These are phyloP conservation scores for Magnaporthiopsis poae DNA, from an alignment of 2,329 filamentous ascomycete genomes.

Conservation along the genomic window DNA sequence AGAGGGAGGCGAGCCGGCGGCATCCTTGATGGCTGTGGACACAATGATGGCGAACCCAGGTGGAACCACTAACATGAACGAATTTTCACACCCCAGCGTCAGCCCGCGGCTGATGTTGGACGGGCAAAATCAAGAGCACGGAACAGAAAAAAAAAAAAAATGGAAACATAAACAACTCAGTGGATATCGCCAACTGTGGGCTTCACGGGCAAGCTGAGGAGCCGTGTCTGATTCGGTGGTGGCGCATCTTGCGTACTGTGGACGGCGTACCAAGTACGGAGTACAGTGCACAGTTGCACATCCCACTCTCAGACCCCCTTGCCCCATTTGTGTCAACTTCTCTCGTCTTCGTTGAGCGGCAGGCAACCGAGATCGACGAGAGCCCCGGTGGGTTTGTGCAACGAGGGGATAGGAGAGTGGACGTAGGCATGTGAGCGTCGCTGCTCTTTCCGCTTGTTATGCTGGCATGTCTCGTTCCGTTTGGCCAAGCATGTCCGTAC, in stretches of 20 bases:
- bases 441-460: neutral
- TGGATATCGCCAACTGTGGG: neutral
- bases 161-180: neutral
- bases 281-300: neutral
- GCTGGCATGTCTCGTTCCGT: neutral
- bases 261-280: neutral
- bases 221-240: neutral
- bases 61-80: conserved; percentile 7
- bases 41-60: neutral
- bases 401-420: too few relatives aligned
- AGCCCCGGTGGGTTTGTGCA: neutral
- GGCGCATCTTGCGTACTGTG: neutral
- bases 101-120: neutral
- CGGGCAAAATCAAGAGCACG: neutral
- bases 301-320: neutral
- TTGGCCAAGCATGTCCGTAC: neutral
- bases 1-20: neutral
- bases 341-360: neutral
- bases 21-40: neutral
- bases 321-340: neutral
- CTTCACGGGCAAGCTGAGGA: neutral
- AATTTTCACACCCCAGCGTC: conserved; percentile 6
- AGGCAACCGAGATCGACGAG: neutral
- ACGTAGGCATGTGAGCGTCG: too few relatives aligned
- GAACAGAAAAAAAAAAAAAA: neutral